Conservation (phyloP, 768 basidiomycete species). For the Tricholoma hemisulphureum region DNA sequence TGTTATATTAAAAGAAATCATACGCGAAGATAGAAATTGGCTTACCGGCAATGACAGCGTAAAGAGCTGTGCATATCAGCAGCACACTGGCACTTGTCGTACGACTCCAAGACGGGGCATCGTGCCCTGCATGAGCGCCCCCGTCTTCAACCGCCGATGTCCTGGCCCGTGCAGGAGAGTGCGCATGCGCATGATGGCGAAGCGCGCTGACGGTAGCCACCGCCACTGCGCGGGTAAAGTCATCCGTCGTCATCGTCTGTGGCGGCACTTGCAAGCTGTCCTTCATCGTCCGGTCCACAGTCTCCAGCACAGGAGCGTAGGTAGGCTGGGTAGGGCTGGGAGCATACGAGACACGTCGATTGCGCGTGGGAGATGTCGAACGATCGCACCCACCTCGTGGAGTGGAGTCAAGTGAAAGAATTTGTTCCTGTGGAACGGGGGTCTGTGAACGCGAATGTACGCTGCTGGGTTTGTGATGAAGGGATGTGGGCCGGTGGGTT, state of each 20-base stretch:
- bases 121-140: slow-evolving; percentile 76
- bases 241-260: slow-evolving; percentile 72
- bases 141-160: slow-evolving; percentile 38
- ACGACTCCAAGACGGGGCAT: slow-evolving; percentile 95
- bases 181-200: slow-evolving; percentile 64
- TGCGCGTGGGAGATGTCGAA: slow-evolving; percentile 42
- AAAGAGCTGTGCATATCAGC: slow-evolving; percentile 85
- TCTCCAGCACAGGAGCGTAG: slow-evolving; percentile 70
- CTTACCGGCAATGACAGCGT: slow-evolving; percentile 91
- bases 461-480: slow-evolving; percentile 48
- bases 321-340: slow-evolving; percentile 30
- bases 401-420: slow-evolving; percentile 9
- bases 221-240: slow-evolving; percentile 91
- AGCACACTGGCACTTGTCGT: slow-evolving; percentile 86
- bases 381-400: slow-evolving; percentile 6
- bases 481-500: slow-evolving; percentile 26
- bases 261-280: slow-evolving; percentile 62
- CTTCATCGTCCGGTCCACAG: slow-evolving; percentile 76
- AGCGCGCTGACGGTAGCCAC: slow-evolving; percentile 91
- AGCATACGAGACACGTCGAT: slow-evolving; percentile 59
- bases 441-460: slow-evolving; percentile 15
- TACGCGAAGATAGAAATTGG: slow-evolving; percentile 23
- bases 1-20: neutral
- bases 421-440: slow-evolving; percentile 21
- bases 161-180: slow-evolving; percentile 48